Conservation (phyloP, 179 eudicot species). For the Actinidia arguta region DNA sequence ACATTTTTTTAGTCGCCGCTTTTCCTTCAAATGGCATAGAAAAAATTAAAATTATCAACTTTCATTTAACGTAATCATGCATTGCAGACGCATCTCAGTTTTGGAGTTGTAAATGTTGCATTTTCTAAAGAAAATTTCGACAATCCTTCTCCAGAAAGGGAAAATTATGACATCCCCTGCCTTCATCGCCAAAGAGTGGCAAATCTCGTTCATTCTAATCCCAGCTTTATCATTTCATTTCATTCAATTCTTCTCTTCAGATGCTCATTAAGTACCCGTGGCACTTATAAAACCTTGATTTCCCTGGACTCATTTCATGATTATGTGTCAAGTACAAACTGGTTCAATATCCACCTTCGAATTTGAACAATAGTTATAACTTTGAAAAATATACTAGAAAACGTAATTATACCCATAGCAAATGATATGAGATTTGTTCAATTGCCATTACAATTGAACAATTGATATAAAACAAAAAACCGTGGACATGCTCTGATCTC, state of each 20-base stretch:
- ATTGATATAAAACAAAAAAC: too few relatives aligned
- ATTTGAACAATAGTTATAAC: too few relatives aligned
- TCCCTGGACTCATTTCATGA: too few relatives aligned
- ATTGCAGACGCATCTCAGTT: constrained; percentile 1
- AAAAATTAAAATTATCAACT: constrained; percentile 1
- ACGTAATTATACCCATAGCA: too few relatives aligned
- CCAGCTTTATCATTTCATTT: not conserved
- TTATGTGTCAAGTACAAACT: too few relatives aligned
- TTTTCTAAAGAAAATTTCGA: not conserved
- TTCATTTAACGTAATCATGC: not conserved
- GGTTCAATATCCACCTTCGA: too few relatives aligned
- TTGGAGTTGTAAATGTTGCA: not conserved
- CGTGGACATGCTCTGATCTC: too few relatives aligned
- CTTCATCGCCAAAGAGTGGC: not conserved
- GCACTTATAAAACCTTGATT: too few relatives aligned
- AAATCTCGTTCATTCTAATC: not conserved
- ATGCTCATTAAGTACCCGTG: not conserved
- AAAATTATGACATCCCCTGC: not conserved
- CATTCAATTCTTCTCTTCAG: not conserved
- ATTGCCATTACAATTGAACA: too few relatives aligned
- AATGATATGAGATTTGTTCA: too few relatives aligned
- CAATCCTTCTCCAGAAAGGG: not conserved
- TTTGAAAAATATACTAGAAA: too few relatives aligned
- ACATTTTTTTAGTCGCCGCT: not conserved
- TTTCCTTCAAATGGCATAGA: not conserved